Evolutionary conservation across 768 basidiomycete genomes (phyloP).

Genomic region (Termitomyces heimii): DNA sequence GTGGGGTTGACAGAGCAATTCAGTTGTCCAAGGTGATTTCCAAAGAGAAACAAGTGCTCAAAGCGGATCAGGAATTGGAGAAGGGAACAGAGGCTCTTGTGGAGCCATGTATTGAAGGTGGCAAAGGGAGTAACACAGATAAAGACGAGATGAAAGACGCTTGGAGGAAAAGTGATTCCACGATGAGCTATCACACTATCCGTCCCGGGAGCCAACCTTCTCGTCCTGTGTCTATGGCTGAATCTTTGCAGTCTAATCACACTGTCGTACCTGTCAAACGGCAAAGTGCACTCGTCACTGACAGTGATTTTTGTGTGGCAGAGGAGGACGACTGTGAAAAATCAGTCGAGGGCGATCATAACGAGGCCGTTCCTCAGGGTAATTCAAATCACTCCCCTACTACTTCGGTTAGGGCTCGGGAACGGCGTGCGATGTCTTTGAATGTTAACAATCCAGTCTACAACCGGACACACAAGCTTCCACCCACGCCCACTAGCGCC

Average conservation of each 20-base stretch:
- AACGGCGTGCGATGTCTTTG: conserved; percentile 64
- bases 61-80: conserved; percentile 5
- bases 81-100: neutral
- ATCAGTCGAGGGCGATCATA: conserved; percentile 1
- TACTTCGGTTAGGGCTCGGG: conserved; percentile 38
- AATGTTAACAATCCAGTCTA: conserved; percentile 32
- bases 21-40: neutral
- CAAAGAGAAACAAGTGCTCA: conserved; percentile 10
- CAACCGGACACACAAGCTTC: conserved; percentile 16
- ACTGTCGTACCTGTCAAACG: conserved; percentile 69
- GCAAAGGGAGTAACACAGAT: conserved; percentile 10
- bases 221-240: conserved; percentile 73
- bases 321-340: conserved; percentile 37
- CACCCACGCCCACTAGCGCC: conserved; percentile 22
- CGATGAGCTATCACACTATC: conserved; percentile 71
- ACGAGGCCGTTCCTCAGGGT: neutral
- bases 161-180: conserved; percentile 80
- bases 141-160: conserved; percentile 52
- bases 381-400: conserved; percentile 30
- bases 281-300: conserved; percentile 60
- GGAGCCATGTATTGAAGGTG: conserved; percentile 2
- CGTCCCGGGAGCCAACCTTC: conserved; percentile 53
- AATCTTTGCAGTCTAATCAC: conserved; percentile 67
- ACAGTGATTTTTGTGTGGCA: conserved; percentile 59
- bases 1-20: neutral